phyloP scores from a whole-genome alignment of 768 basidiomycete genomes.

The Rhizopogon rudus region DNA sequence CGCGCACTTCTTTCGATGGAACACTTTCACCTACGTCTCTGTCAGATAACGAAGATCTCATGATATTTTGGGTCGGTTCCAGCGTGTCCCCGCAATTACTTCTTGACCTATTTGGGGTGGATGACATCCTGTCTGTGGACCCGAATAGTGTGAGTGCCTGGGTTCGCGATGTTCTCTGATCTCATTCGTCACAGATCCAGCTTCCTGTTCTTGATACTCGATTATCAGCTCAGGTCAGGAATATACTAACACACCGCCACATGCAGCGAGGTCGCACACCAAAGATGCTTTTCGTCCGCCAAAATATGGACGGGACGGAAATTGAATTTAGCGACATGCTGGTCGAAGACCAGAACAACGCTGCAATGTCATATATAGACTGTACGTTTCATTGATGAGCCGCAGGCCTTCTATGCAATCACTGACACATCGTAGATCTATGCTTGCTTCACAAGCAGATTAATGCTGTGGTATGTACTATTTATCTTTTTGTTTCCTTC shows the following conservation, averaged over 20 bases:
- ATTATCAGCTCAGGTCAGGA: constrained; percentile 80
- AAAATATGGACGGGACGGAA: constrained; percentile 89
- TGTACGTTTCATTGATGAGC: constrained; percentile 45
- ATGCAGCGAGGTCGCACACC: constrained; percentile 47
- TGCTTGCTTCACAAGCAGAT: constrained; percentile 31
- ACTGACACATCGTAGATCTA: constrained; percentile 15
- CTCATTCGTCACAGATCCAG: constrained; percentile 40
- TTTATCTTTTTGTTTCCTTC: neutral
- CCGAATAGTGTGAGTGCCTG: constrained; percentile 53
- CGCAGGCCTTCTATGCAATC: neutral
- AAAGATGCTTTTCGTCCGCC: constrained; percentile 76
- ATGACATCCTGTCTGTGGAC: constrained; percentile 69
- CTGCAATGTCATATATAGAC: constrained; percentile 87
- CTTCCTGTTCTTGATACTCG: constrained; percentile 70
- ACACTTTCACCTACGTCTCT: neutral
- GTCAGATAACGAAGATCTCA: constrained; percentile 82
- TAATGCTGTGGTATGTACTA: constrained; percentile 18
- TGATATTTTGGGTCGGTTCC: constrained; percentile 88
- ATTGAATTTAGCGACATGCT: constrained; percentile 97
- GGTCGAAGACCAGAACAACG: constrained; percentile 95
- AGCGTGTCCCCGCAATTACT: constrained; percentile 80
- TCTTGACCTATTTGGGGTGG: constrained; percentile 78
- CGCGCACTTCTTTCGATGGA: constrained; percentile 1
- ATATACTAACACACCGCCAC: constrained; percentile 71
- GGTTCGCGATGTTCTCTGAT: neutral